phyloP scores from a whole-genome alignment of 2,329 filamentous ascomycete genomes.

The Colletotrichum horii region DNA sequence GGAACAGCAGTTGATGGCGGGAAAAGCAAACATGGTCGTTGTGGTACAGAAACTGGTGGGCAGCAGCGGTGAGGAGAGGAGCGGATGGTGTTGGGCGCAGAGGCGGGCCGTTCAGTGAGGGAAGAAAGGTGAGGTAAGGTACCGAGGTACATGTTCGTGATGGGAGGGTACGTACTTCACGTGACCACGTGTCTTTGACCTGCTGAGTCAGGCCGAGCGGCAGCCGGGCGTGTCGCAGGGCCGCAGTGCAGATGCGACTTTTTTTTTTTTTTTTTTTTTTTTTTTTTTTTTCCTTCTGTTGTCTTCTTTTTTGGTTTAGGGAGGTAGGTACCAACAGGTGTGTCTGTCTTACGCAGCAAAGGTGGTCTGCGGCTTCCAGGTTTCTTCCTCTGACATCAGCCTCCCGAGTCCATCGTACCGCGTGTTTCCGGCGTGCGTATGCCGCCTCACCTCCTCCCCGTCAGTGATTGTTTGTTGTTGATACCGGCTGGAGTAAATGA shows the following conservation, averaged over 20 bases:
- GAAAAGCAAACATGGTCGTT: constrained; percentile 10
- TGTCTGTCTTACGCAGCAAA: neutral
- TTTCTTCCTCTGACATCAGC: neutral
- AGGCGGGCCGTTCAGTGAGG: neutral
- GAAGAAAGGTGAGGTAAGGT: neutral
- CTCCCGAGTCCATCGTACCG: neutral
- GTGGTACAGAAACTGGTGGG: neutral
- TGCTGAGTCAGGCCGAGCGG: constrained; percentile 20
- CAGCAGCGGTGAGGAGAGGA: neutral
- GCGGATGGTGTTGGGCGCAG: neutral
- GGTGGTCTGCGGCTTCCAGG: neutral
- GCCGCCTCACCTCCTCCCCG: neutral
- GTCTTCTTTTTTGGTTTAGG: neutral
- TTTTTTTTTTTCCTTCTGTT: neutral
- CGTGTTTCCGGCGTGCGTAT: neutral
- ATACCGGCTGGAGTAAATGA: neutral
- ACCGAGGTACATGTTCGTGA: neutral
- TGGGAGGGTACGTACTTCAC: neutral
- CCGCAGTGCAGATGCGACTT: neutral
- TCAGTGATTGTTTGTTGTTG: neutral
- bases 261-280: neutral
- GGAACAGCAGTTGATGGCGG: constrained; percentile 5
- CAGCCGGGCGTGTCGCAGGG: constrained; percentile 4
- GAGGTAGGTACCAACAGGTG: neutral
- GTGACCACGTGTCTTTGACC: constrained; percentile 21